Evolutionary conservation across 2,329 filamentous ascomycete species (phyloP), one percentile per base, ranked within the genome.

Genomic region (Metarhizium brunneum): DNA sequence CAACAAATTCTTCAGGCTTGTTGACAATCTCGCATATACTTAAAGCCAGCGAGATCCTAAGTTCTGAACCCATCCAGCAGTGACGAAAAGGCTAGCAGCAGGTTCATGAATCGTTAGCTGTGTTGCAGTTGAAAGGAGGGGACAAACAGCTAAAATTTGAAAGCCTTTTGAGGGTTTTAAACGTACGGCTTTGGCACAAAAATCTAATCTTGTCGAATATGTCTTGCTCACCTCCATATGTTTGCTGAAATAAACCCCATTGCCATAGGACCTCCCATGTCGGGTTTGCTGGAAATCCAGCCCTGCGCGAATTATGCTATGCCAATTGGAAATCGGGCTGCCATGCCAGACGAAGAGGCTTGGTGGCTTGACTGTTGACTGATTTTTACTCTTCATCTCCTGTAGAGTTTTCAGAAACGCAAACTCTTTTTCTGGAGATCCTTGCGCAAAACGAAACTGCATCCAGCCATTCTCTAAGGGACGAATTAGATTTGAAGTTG

Each of bases 311-410:
- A 96, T 83, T 63, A 96, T 96, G 63, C 86, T 88, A 69, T 96
- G 92, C 92, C 92, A 96, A 63, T 95, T 96, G 3, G 69, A 61
- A 3, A 95, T 60, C 0, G 73, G 68, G 63, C 89, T 95, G 6
- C 91, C 92, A 67, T 96, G 92, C 85, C 88, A 96, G 0, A 88
- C 90, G 64, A 95, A 90, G 2, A 96, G 69, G 0, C 89, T 92
- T 0, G 88, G 87, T 61, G 82, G 75, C 4, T 57, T 69, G 60
- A 49, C 75, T 61, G 43, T 57, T n/a, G 63, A 47, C 35, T 67
- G 68, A 29, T 50, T 7, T 11, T 25, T 20, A n/a, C 77, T 75
- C 5, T 71, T 53, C 16, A 57, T 32, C 14, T 56, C 65, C 42
- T 76, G 73, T 2, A 94, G 76, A 14, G 85, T 82, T 25, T 82